Evolutionary conservation across 176 grass and related monocot species (phyloP).

Genomic region (Musa troglodytarum): DNA sequence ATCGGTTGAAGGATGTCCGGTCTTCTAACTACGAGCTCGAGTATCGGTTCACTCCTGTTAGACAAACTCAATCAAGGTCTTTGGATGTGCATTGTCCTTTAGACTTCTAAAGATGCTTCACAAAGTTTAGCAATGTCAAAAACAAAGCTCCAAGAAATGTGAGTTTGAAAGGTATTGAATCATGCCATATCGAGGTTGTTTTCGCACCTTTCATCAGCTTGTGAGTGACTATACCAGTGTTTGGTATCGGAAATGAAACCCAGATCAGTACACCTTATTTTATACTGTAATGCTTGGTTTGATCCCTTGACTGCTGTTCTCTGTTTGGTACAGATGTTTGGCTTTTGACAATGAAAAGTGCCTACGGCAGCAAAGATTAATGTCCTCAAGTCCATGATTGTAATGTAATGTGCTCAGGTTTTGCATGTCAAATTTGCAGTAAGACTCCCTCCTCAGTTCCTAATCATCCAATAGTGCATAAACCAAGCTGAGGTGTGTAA

Average conservation of each 20-base stretch:
- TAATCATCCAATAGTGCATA: no score
- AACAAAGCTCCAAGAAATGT: not conserved
- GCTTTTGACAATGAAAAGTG: not conserved
- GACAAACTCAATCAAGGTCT: not conserved
- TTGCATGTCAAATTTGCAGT: no score
- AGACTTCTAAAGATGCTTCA: not conserved
- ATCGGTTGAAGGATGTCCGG: conserved; percentile 73
- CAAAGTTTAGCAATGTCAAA: not conserved
- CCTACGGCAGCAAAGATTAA: not conserved
- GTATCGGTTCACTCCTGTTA: no score
- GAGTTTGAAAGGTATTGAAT: not conserved
- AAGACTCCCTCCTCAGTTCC: no score
- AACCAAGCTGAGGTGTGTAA: no score
- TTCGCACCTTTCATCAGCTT: not conserved
- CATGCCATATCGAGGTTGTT: not conserved
- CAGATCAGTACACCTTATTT: not conserved
- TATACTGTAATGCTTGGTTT: not conserved
- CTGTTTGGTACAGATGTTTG: not conserved
- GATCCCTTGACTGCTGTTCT: not conserved
- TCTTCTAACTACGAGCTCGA: conserved; percentile 36
- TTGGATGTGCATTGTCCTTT: not conserved
- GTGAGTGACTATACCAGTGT: not conserved
- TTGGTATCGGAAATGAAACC: not conserved
- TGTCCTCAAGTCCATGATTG: not conserved
- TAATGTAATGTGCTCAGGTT: no score